Evolutionary conservation across 768 basidiomycete species (phyloP).

Genomic region (Leccinellum rugosiceps): DNA sequence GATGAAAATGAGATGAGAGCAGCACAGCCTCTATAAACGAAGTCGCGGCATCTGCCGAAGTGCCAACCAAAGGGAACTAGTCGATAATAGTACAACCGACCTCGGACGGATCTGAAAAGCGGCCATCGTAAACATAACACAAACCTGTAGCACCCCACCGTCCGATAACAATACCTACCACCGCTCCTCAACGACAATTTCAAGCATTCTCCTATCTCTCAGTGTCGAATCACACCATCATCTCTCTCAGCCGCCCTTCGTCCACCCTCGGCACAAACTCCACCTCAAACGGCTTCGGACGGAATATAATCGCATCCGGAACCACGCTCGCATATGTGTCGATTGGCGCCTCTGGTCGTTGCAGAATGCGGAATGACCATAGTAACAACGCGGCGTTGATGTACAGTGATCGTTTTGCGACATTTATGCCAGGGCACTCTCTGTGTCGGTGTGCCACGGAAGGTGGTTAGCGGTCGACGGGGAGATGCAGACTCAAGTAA

Average conservation of each 20-base stretch:
- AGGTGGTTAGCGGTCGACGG: too few species aligned
- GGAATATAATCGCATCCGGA: slow-evolving; percentile 53
- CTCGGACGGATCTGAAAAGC: neutral
- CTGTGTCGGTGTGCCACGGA: slow-evolving; percentile 24
- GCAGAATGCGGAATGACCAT: slow-evolving; percentile 56
- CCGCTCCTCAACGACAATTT: neutral
- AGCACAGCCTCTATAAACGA: neutral
- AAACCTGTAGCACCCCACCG: neutral
- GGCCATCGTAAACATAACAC: neutral
- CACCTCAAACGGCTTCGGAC: slow-evolving; percentile 55
- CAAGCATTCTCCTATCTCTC: neutral
- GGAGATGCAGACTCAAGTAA: neutral
- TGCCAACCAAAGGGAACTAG: too few species aligned
- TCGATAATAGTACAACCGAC: neutral
- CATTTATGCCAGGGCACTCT: slow-evolving; percentile 59
- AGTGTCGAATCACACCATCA: slow-evolving; percentile 5
- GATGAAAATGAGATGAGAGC: neutral
- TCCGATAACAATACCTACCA: neutral
- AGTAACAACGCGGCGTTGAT: slow-evolving; percentile 57
- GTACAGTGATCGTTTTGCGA: slow-evolving; percentile 45
- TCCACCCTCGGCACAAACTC: slow-evolving; percentile 46
- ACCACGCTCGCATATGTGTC: slow-evolving; percentile 47
- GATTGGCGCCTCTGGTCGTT: slow-evolving; percentile 49
- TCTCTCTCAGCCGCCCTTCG: slow-evolving; percentile 9
- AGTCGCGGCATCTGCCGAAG: neutral